phyloP scores from a whole-genome alignment of 495 filamentous ascomycete species.

The Aspergillus heteromorphus region DNA sequence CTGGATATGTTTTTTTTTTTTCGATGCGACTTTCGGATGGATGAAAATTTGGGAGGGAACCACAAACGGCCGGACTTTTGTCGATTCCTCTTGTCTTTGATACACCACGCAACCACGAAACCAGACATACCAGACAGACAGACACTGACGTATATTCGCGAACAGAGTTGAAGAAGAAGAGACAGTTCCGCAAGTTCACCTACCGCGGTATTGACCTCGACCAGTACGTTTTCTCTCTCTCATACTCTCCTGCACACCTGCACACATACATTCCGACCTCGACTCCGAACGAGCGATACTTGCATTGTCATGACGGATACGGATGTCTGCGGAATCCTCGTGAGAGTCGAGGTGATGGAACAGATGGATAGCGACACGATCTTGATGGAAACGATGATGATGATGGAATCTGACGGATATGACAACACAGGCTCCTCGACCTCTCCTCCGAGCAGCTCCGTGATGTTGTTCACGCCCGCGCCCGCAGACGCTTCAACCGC shows the following conservation, averaged over 20 bases:
- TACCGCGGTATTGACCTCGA: conserved; percentile 99
- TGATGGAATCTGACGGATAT: conserved; percentile 21
- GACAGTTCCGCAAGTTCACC: conserved; percentile 99
- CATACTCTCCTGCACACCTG: conserved; percentile 23
- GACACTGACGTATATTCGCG: conserved; percentile 38
- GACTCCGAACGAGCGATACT: conserved; percentile 62
- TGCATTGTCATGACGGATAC: conserved; percentile 5
- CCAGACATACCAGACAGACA: conserved; percentile 7
- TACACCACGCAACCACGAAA: conserved; percentile 7
- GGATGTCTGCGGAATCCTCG: conserved; percentile 5
- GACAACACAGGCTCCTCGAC: conserved; percentile 77
- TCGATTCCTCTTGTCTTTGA: not conserved
- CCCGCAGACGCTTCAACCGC: conserved; percentile 97
- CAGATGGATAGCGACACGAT: not conserved
- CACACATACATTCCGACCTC: conserved; percentile 44
- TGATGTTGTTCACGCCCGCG: conserved; percentile 97
- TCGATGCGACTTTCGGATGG: not conserved
- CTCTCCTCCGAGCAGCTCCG: conserved; percentile 97
- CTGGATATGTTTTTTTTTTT: not conserved
- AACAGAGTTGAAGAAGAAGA: conserved; percentile 95
- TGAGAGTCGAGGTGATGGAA: conserved; percentile 1
- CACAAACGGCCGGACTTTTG: not conserved
- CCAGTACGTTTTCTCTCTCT: conserved; percentile 61
- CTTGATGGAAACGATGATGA: not conserved
- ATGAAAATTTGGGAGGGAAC: too few relatives aligned